These are phyloP conservation scores for Pyrenopolyporus hunteri DNA, from an alignment of 495 filamentous ascomycete species.

Conservation along the genomic window DNA sequence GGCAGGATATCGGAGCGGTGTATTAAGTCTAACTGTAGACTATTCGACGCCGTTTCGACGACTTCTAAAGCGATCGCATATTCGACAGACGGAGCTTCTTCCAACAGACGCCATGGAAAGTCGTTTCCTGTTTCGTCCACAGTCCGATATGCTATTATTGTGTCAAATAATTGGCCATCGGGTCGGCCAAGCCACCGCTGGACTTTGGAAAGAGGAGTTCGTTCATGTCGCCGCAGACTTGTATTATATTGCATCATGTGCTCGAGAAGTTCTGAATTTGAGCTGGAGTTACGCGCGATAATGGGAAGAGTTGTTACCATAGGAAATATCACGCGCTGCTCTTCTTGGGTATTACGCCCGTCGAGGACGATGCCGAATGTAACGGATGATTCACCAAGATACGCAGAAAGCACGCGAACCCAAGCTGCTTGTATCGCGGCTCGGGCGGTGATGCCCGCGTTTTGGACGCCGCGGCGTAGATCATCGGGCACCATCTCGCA, in stretches of 20 bases:
- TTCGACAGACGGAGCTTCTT: slow-evolving; percentile 53
- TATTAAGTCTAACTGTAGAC: slow-evolving; percentile 65
- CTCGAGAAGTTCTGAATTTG: slow-evolving; percentile 60
- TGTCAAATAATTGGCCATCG: slow-evolving; percentile 72
- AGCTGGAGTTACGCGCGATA: slow-evolving; percentile 52
- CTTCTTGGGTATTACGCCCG: slow-evolving; percentile 63
- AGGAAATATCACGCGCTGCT: slow-evolving; percentile 66
- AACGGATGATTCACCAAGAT: slow-evolving; percentile 70
- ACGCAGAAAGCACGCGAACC: slow-evolving; percentile 70
- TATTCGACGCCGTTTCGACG: slow-evolving; percentile 53
- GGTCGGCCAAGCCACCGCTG: slow-evolving; percentile 67
- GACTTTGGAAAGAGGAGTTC: slow-evolving; percentile 68
- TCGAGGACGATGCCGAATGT: slow-evolving; percentile 78
- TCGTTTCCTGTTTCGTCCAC: neutral
- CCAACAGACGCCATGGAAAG: slow-evolving; percentile 38
- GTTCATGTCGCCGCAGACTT: slow-evolving; percentile 67
- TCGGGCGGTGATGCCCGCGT: slow-evolving; percentile 71
- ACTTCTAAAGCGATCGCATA: slow-evolving; percentile 78
- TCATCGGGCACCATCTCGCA: slow-evolving; percentile 46
- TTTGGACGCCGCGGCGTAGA: slow-evolving; percentile 58
- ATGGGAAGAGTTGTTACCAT: slow-evolving; percentile 77
- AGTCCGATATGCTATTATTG: slow-evolving; percentile 75
- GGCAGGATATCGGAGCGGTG: slow-evolving; percentile 66
- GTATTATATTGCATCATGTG: slow-evolving; percentile 67
- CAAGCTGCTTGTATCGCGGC: slow-evolving; percentile 76